phyloP scores from a whole-genome alignment of 1,284 basidiomycete genomes.

The Retiboletus flavoniger region DNA sequence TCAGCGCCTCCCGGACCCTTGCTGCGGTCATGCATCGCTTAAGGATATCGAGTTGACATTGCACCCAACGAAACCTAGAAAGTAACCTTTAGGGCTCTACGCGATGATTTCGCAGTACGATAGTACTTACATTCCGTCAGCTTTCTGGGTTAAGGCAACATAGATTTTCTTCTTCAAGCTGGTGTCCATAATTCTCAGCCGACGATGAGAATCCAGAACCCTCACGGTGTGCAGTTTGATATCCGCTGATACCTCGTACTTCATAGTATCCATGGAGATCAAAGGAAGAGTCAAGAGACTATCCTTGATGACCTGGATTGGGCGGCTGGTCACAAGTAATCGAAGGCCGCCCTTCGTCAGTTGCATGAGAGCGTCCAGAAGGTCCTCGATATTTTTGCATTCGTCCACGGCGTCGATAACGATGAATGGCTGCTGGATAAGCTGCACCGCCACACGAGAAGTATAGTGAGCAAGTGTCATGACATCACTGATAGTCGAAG shows the following conservation, averaged over 20 bases:
- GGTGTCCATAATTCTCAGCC: not conserved
- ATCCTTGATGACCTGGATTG: constrained; percentile 5
- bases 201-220: not conserved
- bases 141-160: not conserved
- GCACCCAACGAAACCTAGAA: constrained; percentile 12
- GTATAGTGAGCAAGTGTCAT: not conserved
- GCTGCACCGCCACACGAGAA: not conserved
- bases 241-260: not conserved
- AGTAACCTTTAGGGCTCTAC: too few species aligned
- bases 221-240: constrained; percentile 4
- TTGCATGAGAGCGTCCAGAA: constrained; percentile 1
- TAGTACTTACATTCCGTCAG: constrained; percentile 9
- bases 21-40: constrained; percentile 4
- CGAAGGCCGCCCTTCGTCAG: not conserved
- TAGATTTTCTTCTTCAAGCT: not conserved
- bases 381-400: constrained; percentile 4
- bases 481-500: not conserved
- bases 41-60: constrained; percentile 11
- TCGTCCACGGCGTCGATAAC: constrained; percentile 14
- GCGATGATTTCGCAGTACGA: too few species aligned
- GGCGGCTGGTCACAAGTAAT: constrained; percentile 13
- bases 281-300: not conserved
- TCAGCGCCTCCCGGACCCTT: not conserved
- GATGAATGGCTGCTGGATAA: not conserved
- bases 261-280: constrained; percentile 10